phyloP scores from a whole-genome alignment of 306 rosid genomes.

The Cicer bijugum region DNA sequence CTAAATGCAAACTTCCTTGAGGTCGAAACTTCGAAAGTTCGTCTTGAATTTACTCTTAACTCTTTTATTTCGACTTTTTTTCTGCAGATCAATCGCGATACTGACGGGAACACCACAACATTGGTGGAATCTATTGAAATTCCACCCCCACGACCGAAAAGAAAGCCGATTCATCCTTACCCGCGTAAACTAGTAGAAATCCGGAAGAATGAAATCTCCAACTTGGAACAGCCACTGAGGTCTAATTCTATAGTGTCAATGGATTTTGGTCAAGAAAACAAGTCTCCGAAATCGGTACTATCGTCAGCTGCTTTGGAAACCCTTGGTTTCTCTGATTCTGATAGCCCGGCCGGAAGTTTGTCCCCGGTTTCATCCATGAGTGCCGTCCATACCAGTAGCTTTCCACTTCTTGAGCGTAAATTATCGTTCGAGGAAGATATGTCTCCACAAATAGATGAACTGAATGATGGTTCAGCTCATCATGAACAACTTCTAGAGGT shows the following conservation, averaged over 20 bases:
- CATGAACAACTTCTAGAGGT: slow-evolving; percentile 56
- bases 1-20: slow-evolving; percentile 33
- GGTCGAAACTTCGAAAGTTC: slow-evolving; percentile 38
- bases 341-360: slow-evolving; percentile 51
- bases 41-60: slow-evolving; percentile 37
- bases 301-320: slow-evolving; percentile 58
- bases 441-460: slow-evolving; percentile 45
- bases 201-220: slow-evolving; percentile 40
- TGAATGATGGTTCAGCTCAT: slow-evolving; percentile 39
- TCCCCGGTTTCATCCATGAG: slow-evolving; percentile 67
- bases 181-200: slow-evolving; percentile 71
- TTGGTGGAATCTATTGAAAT: slow-evolving; percentile 66
- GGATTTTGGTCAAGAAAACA: slow-evolving; percentile 63
- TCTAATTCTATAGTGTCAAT: slow-evolving; percentile 56
- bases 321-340: slow-evolving; percentile 57
- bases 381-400: slow-evolving; percentile 39
- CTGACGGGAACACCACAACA: slow-evolving; percentile 47
- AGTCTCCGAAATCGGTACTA: slow-evolving; percentile 73
- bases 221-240: slow-evolving; percentile 51
- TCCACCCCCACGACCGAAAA: slow-evolving; percentile 89
- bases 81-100: slow-evolving; percentile 57
- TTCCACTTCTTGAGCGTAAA: slow-evolving; percentile 49
- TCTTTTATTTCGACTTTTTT: slow-evolving; percentile 28
- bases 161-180: slow-evolving; percentile 87
- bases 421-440: slow-evolving; percentile 48